Evolutionary conservation across 495 filamentous ascomycete species (phyloP).

Genomic region (Aspergillus nanangensis): DNA sequence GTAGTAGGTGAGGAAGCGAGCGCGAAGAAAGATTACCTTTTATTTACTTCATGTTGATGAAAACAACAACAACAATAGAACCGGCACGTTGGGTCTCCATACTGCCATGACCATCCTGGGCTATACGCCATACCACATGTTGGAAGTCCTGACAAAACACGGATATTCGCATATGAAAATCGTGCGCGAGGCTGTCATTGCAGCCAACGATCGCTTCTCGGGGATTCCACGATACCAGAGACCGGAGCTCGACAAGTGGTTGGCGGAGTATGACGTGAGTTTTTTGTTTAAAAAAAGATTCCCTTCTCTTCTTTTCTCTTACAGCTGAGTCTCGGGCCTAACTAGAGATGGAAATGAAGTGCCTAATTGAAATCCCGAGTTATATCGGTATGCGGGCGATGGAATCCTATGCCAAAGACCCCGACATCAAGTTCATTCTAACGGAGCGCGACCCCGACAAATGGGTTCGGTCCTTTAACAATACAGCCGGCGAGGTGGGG

Average conservation of each 20-base stretch:
- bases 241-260: constrained; percentile 17
- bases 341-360: constrained; percentile 1
- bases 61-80: not conserved
- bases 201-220: constrained; percentile 13
- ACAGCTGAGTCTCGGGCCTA: not conserved
- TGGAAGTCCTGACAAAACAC: not conserved
- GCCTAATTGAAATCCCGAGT: constrained; percentile 18
- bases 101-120: not conserved
- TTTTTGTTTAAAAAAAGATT: not conserved
- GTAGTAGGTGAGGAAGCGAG: constrained; percentile 2
- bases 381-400: constrained; percentile 13
- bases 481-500: constrained; percentile 7
- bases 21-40: not conserved
- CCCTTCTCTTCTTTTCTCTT: too few species aligned
- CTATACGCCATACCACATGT: constrained; percentile 5
- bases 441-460: constrained; percentile 19
- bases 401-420: constrained; percentile 15
- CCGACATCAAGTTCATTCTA: constrained; percentile 25
- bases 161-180: not conserved
- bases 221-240: constrained; percentile 11
- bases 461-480: constrained; percentile 22
- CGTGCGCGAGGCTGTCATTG: not conserved
- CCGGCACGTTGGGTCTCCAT: constrained; percentile 2
- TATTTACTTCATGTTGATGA: not conserved
- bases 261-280: constrained; percentile 19